phyloP scores from a whole-genome alignment of 2,329 filamentous ascomycete genomes.

The Aspergillus novoparasiticus region DNA sequence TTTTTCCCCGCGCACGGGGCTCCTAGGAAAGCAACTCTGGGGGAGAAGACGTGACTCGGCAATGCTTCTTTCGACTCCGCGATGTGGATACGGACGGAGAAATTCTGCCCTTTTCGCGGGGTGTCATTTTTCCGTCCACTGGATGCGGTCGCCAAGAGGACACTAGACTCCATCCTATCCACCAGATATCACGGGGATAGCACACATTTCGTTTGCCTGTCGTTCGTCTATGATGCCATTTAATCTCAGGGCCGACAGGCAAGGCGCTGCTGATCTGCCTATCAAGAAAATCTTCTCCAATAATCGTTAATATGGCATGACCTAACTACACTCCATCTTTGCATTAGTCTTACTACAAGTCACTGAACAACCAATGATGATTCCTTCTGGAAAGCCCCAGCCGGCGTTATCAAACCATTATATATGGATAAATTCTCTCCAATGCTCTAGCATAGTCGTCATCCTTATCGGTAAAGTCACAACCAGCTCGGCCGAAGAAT shows the following conservation, averaged over 20 bases:
- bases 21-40: conserved; percentile 10
- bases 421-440: background rate
- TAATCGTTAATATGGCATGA: background rate
- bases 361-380: background rate
- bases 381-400: background rate
- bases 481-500: background rate
- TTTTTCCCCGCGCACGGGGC: conserved; percentile 13
- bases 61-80: conserved; percentile 11
- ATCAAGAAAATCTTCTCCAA: background rate
- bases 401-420: background rate
- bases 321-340: background rate
- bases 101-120: conserved; percentile 13
- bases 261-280: background rate
- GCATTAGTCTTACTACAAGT: background rate
- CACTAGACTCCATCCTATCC: background rate
- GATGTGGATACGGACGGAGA: conserved; percentile 20
- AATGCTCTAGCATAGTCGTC: background rate
- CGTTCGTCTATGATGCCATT: background rate
- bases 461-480: background rate
- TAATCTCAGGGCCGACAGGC: background rate
- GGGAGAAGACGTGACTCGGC: conserved; percentile 3
- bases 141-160: background rate
- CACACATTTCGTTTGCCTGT: background rate
- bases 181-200: background rate
- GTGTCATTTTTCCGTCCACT: conserved; percentile 22